Evolutionary conservation across 768 basidiomycete genomes (phyloP), one percentile per base, ranked within the genome.

Genomic region (Pilatotrama ljubarskyi): DNA sequence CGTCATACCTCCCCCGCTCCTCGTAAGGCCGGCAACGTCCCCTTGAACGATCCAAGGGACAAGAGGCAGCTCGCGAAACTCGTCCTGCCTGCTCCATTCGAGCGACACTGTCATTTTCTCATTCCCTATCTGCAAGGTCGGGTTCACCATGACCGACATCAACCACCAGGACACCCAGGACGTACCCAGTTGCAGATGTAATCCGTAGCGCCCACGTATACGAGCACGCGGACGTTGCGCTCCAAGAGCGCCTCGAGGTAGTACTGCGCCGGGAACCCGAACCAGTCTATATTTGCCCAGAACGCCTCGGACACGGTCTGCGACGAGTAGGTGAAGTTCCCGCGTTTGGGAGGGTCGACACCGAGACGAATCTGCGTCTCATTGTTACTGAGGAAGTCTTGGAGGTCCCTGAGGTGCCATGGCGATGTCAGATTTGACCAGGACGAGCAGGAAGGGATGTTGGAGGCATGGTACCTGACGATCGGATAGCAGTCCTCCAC

Each of bases 401-500:
- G 58, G 61, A 93, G 85, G 61, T 78, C 67, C 46, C 87, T 87
- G 64, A 13, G 35, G 38, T 15, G 4, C 5, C 26, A 15, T 15
- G 47, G 26, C 46, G 7, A 51, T 18, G 6, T 38, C 36, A 14
- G 7, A 37, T 14, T 37, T 14, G 7, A 40, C 38, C 6, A n/a
- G 13, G 38, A 40, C 5, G n/a, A 14, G 38, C 13, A 40, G 38
- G 6, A 61, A 76, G 48, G 10, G 29, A 40, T 44, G 20, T n/a
- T n/a, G n/a, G n/a, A n/a, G n/a, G n/a, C n/a, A n/a, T n/a, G n/a
- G 6, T 32, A 65, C 64, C 52, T 63, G 14, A 57, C 84, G 11
- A 82, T 73, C 1, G 84, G 81, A 62, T 88, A 85, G 69, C 88
- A 90, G 11, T 87, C 76, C 0, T 75, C 75, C 13, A 87, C 76